Conservation (phyloP, 176 grass and related monocot genomes). For the Zea mays region DNA sequence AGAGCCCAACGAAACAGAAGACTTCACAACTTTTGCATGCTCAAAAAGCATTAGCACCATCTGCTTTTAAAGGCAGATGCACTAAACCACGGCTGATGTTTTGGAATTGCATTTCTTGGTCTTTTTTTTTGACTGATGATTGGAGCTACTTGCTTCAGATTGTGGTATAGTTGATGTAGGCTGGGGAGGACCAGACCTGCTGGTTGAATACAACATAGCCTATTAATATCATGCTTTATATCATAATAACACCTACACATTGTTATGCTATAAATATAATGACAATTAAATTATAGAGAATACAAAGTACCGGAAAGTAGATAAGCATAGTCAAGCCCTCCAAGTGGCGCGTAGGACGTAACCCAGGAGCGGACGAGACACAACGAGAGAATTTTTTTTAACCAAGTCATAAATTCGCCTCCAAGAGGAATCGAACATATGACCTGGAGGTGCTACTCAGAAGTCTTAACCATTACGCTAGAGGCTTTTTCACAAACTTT, state of each 20-base stretch:
- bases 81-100: neutral
- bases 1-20: neutral
- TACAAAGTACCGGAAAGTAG: neutral
- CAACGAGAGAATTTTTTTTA: too few relatives aligned
- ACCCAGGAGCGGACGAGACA: too few relatives aligned
- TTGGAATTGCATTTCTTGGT: constrained; percentile 2
- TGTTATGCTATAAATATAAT: neutral
- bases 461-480: too few relatives aligned
- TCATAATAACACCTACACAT: neutral
- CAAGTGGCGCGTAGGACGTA: too few relatives aligned
- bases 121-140: constrained; percentile 23
- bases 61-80: constrained; percentile 24
- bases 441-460: too few relatives aligned
- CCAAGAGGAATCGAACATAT: too few relatives aligned
- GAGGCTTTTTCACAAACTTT: too few relatives aligned
- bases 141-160: constrained; percentile 50
- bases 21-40: neutral
- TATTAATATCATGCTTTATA: neutral
- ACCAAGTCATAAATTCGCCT: too few relatives aligned
- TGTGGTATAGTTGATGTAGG: constrained; percentile 35
- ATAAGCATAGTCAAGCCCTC: neutral
- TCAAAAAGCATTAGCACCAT: constrained; percentile 11
- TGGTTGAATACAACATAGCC: neutral
- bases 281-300: neutral
- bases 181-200: constrained; percentile 33